Base-by-base conservation (phyloP, 495 filamentous ascomycete species). In the Monascus purpureus region DNA sequence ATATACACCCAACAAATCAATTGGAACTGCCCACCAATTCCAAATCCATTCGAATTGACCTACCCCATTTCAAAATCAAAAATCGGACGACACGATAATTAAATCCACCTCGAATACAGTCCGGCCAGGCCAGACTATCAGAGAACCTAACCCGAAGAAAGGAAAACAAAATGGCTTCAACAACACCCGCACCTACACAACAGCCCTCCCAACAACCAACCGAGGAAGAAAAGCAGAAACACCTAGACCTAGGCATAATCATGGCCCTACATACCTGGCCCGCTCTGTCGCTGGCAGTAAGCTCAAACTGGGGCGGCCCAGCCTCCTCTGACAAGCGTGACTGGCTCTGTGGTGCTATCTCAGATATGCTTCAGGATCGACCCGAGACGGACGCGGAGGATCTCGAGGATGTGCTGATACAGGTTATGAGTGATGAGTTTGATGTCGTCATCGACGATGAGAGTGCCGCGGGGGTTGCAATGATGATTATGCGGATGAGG, bases 401-500 rank as follows among this genome's bases (percentile, higher is more conserved):
- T 42, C 53, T 96, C 20, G 90, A 96, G 57, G 67, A 73, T 26
- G 72, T 83, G 8, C 60, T 96, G 32, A 57, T 92, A 17, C 80
- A 94, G 42, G 79, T 87, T 13, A 87, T 97, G 80, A 72, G 78
- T 39, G 92, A 95, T 55, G 88, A 97, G 55, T 97, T 95, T 49
- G 84, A 90, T 30, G 77, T 87, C 22, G 75, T 77, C 33, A 69
- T 96, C 11, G 90, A 96, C 45, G 87, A 95, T 56, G 87, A 82
- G 40, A 84, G 73, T 33, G 83, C 77, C 19, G 77, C 65, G 24
- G 69, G 74, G 22, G 70, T 93, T 12, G 84, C 84, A 12, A 65
- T 67, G 36, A 54, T 70, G 55, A 80, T 96, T 26, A 59, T 88
- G 57, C 62, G 66, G 22, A 49, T 85, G 36, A 67, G 73, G 45